Conservation (phyloP, 2,329 filamentous ascomycete genomes). For the Tympanopsis confertula region DNA sequence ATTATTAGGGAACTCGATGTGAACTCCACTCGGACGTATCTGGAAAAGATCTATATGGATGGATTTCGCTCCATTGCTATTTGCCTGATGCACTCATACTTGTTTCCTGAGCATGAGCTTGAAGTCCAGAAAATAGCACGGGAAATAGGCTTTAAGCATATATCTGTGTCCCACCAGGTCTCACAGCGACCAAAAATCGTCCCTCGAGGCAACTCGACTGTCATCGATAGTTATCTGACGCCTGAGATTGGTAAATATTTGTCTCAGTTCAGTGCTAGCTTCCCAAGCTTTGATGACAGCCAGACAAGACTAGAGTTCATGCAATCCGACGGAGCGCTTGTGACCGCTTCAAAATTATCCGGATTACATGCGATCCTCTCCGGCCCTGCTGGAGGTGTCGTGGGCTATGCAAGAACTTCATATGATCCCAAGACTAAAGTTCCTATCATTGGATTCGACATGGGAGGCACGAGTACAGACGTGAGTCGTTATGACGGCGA, state of each 20-base stretch:
- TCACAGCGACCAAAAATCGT: constrained; percentile 65
- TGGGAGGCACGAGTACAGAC: constrained; percentile 57
- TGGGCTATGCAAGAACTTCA: constrained; percentile 56
- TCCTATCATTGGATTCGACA: constrained; percentile 62
- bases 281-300: constrained; percentile 49
- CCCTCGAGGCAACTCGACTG: constrained; percentile 52
- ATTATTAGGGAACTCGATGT: constrained; percentile 27
- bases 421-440: constrained; percentile 52
- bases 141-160: constrained; percentile 54
- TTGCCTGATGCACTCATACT: constrained; percentile 60
- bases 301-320: constrained; percentile 57
- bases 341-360: constrained; percentile 43
- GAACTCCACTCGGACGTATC: constrained; percentile 31
- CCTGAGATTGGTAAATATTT: constrained; percentile 56
- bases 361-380: constrained; percentile 54
- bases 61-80: constrained; percentile 54
- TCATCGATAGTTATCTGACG: constrained; percentile 59
- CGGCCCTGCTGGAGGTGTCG: constrained; percentile 57
- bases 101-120: constrained; percentile 53
- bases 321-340: constrained; percentile 33
- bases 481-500: constrained; percentile 55
- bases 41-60: constrained; percentile 44
- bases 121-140: constrained; percentile 46
- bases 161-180: constrained; percentile 50
- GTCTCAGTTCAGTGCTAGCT: constrained; percentile 56